A percentile compares a stretch with the other conserved stretches of the same genome.
phyloP scores from a whole-genome alignment of 176 grass and related monocot species.

The Lolium multiflorum region DNA sequence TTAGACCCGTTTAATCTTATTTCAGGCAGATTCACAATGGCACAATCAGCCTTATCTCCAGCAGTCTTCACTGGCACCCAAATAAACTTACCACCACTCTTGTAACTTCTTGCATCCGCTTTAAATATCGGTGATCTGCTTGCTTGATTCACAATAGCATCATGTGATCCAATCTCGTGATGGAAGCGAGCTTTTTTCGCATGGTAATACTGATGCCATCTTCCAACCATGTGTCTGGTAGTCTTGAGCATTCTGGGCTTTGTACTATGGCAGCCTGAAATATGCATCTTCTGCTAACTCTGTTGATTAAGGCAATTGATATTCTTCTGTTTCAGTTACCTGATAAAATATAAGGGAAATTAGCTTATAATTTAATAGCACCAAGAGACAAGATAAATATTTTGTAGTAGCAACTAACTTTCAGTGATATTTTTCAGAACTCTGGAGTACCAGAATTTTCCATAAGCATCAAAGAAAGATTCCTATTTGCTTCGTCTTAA shows the following conservation, averaged over 20 bases:
- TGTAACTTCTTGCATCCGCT: too few relatives aligned
- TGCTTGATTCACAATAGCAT: too few relatives aligned
- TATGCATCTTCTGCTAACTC: not conserved
- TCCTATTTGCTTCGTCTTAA: not conserved
- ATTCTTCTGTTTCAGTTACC: not conserved
- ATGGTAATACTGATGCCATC: too few relatives aligned
- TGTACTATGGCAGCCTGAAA: not conserved
- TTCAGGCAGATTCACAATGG: too few relatives aligned
- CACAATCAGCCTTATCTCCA: too few relatives aligned
- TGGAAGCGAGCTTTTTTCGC: too few relatives aligned
- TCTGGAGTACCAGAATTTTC: not conserved
- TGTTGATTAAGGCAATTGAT: not conserved
- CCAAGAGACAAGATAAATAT: constrained; percentile 2
- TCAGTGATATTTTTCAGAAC: not conserved
- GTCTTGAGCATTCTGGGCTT: not conserved
- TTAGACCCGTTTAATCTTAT: too few relatives aligned
- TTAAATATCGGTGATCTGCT: too few relatives aligned
- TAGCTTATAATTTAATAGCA: not conserved
- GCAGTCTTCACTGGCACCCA: too few relatives aligned
- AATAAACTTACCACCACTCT: too few relatives aligned
- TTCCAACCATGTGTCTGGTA: not conserved
- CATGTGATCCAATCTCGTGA: too few relatives aligned
- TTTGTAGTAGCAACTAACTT: not conserved
- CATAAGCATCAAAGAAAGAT: not conserved
- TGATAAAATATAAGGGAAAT: not conserved